Evolutionary conservation across 257 asterid genomes (phyloP).

Genomic region (Anisodus acutangulus): DNA sequence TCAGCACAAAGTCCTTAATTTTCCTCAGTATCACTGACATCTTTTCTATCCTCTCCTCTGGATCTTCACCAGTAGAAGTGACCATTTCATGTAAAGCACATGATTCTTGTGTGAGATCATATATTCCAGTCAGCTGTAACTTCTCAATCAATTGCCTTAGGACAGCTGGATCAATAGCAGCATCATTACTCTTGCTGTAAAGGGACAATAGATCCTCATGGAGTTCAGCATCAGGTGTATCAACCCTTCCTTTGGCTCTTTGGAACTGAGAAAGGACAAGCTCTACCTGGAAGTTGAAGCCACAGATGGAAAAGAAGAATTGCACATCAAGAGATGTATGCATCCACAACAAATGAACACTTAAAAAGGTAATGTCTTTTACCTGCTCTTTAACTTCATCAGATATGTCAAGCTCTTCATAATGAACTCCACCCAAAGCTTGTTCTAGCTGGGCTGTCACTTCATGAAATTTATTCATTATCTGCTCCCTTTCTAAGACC

Average conservation of each 20-base stretch:
- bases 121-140: conserved; percentile 78
- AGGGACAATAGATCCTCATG: conserved; percentile 77
- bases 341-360: conserved; percentile 15
- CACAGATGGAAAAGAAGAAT: conserved; percentile 19
- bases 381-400: conserved; percentile 99
- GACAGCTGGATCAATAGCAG: conserved; percentile 54
- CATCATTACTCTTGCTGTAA: conserved; percentile 49
- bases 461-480: conserved; percentile 72
- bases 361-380: conserved; percentile 22
- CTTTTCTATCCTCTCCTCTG: conserved; percentile 87
- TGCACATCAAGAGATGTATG: conserved; percentile 6
- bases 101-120: conserved; percentile 91
- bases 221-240: conserved; percentile 73
- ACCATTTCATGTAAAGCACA: conserved; percentile 97
- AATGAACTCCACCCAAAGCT: conserved; percentile 75
- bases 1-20: conserved; percentile 89
- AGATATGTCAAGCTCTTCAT: conserved; percentile 83
- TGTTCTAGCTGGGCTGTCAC: conserved; percentile 82
- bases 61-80: conserved; percentile 82
- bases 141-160: conserved; percentile 73
- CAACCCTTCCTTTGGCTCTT: conserved; percentile 96
- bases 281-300: conserved; percentile 66
- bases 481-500: conserved; percentile 89
- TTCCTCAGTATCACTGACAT: conserved; percentile 90
- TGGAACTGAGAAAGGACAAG: conserved; percentile 96